Evolutionary conservation across 805 yeast species (phyloP), one percentile per base, ranked within the genome.

Genomic region (Saccharomycopsis fermentans): DNA sequence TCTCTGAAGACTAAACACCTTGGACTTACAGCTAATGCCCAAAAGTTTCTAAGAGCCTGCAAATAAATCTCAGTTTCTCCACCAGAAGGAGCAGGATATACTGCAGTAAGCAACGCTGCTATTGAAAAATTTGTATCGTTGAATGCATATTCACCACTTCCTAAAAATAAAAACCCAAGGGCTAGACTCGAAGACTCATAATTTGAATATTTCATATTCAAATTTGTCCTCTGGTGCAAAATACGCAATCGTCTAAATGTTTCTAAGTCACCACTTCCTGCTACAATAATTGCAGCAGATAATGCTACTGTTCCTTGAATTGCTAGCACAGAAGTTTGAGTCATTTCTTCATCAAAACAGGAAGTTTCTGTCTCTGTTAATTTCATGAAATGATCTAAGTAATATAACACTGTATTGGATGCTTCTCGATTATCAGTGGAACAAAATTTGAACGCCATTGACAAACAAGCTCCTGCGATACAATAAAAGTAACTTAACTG

Each of bases 81-180:
- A 36, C 50, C 53, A 29, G 52, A 55, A 29, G 69, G 71, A 16
- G 56, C 69, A 1, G 97, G 97, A 63, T 89, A 83, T n/a, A 87
- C 74, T 0, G 97, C 78, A 0, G 89, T 79, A 0, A 90, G 71
- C 64, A 94, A 75, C 2, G 85, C 70, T 0, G 91, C 96, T 57
- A 84, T 73, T 1, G 89, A 81, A 65, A 86, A 74, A 58, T 81
- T 78, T 2, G 86, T 80, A 6, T 71, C 65, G 17, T 81, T 77
- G 59, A 94, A 79, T 0, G 96, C 90, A 69, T 82, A 90, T 68
- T 90, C 97, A 0, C 98, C 97, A 1, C 96, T 94, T 0, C 97
- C 97, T 39, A 94, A 69, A 67, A 92, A 91, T 57, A 92, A 73
- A 65, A 92, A 82, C 1, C 99, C 99, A 40, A 94, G 70, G 0